phyloP scores from a whole-genome alignment of 805 yeast genomes.

The Kodamaea leandrae region DNA sequence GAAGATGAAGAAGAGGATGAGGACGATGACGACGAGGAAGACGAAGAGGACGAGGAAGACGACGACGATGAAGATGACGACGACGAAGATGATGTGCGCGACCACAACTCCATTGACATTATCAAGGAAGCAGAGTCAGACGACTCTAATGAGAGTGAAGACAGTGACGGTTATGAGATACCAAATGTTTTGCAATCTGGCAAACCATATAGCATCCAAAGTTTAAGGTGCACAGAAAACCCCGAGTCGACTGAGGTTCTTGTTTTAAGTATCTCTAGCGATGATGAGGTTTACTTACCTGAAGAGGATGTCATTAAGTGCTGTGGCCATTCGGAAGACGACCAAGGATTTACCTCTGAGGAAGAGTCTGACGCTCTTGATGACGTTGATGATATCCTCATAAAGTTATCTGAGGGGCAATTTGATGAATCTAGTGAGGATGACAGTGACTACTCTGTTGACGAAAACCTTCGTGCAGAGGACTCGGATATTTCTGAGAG shows the following conservation, averaged over 20 bases:
- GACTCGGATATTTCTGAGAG: not conserved
- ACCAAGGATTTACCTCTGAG: not conserved
- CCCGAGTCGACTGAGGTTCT: too few relatives aligned
- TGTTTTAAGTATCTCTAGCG: too few relatives aligned
- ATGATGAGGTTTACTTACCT: too few relatives aligned
- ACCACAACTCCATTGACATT: conserved; percentile 8
- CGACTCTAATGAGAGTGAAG: too few relatives aligned
- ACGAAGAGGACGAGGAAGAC: conserved; percentile 3
- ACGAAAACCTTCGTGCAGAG: not conserved
- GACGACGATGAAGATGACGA: conserved; percentile 8
- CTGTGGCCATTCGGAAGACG: not conserved
- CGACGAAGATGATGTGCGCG: conserved; percentile 12
- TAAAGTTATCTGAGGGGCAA: conserved; percentile 1
- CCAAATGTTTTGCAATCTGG: too few relatives aligned
- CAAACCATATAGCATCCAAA: too few relatives aligned
- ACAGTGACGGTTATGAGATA: too few relatives aligned
- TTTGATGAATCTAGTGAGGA: conserved; percentile 1
- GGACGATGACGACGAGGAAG: conserved; percentile 9
- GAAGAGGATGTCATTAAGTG: too few relatives aligned
- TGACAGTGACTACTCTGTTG: conserved; percentile 2
- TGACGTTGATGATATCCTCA: conserved; percentile 1
- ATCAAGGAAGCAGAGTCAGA: not conserved
- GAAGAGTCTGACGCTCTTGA: not conserved
- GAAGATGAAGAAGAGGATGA: conserved; percentile 7
- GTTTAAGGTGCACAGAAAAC: too few relatives aligned